These are phyloP conservation scores for Coemansia sp. DNA, from an alignment of 192 early-diverging fungal genomes.

Conservation along the genomic window DNA sequence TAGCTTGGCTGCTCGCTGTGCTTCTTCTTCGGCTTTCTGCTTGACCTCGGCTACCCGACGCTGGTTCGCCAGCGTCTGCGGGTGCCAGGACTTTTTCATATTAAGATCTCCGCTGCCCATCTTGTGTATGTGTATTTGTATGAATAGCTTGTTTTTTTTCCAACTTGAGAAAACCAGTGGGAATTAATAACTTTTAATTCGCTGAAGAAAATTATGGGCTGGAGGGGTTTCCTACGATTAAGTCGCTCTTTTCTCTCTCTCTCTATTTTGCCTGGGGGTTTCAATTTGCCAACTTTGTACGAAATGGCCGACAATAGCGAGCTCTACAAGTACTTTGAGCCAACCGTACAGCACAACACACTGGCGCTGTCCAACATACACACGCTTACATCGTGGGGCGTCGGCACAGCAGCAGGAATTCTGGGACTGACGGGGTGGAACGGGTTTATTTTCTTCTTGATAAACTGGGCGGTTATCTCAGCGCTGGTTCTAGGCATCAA, in stretches of 20 bases:
- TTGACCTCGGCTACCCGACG: slow-evolving; percentile 61
- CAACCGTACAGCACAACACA: slow-evolving; percentile 50
- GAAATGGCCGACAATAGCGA: slow-evolving; percentile 37
- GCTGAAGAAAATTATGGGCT: background rate
- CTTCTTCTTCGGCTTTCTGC: slow-evolving; percentile 78
- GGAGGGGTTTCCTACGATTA: background rate
- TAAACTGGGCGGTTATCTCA: slow-evolving; percentile 65
- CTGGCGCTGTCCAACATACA: slow-evolving; percentile 51
- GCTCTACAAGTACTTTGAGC: slow-evolving; percentile 54
- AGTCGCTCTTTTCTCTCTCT: background rate
- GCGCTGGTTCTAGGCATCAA: slow-evolving; percentile 60
- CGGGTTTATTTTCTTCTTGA: slow-evolving; percentile 82
- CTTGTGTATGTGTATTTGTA: background rate
- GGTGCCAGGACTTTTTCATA: slow-evolving; percentile 99
- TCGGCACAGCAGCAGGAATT: slow-evolving; percentile 85
- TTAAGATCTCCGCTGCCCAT: slow-evolving; percentile 62
- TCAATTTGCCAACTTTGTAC: background rate
- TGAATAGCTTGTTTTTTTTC: background rate
- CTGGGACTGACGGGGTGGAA: slow-evolving; percentile 78
- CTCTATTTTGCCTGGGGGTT: background rate
- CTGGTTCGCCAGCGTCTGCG: slow-evolving; percentile 85
- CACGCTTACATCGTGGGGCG: slow-evolving; percentile 51
- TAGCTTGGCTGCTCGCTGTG: slow-evolving; percentile 82
- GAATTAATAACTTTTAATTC: background rate
- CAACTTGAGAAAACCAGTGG: background rate